Conservation (phyloP, 2,329 filamentous ascomycete species). For the Monosporascus cannonballus region DNA sequence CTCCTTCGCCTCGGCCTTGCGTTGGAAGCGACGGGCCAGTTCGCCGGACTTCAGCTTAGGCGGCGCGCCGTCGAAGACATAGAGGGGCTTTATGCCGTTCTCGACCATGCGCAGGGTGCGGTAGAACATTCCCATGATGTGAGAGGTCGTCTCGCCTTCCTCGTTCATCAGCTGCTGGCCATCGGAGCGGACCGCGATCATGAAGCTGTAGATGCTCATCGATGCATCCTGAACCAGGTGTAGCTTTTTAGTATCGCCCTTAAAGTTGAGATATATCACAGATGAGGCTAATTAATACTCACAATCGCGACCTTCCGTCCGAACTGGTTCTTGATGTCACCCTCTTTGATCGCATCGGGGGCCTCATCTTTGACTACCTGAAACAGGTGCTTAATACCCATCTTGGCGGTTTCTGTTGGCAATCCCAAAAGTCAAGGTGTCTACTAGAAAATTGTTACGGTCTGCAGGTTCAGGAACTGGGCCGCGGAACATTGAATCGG, state of each 20-base stretch:
- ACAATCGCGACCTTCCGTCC: conserved; percentile 97
- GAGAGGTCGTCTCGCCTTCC: conserved; percentile 91
- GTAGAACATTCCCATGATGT: conserved; percentile 99
- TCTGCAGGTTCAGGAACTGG: neutral
- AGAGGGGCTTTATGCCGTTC: conserved; percentile 97
- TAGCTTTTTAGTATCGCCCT: neutral
- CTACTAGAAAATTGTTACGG: neutral
- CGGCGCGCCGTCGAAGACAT: conserved; percentile 94
- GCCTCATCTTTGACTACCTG: conserved; percentile 85
- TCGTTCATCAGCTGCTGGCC: conserved; percentile 96
- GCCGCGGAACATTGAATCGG: neutral
- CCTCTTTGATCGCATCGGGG: conserved; percentile 90
- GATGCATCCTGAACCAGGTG: conserved; percentile 55
- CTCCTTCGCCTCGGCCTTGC: conserved; percentile 88
- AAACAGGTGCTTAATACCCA: conserved; percentile 69
- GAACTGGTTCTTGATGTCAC: conserved; percentile 98
- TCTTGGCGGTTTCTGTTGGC: conserved; percentile 25
- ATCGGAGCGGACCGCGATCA: conserved; percentile 94
- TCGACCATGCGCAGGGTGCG: conserved; percentile 96
- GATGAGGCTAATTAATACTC: conserved; percentile 33
- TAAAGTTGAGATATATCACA: neutral
- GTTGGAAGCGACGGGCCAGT: conserved; percentile 89
- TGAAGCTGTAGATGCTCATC: conserved; percentile 98
- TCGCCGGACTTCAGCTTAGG: conserved; percentile 98
- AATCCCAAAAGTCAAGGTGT: neutral